These are phyloP conservation scores for Acorus gramineus DNA, from an alignment of 106 monocot species.

Conservation along the genomic window DNA sequence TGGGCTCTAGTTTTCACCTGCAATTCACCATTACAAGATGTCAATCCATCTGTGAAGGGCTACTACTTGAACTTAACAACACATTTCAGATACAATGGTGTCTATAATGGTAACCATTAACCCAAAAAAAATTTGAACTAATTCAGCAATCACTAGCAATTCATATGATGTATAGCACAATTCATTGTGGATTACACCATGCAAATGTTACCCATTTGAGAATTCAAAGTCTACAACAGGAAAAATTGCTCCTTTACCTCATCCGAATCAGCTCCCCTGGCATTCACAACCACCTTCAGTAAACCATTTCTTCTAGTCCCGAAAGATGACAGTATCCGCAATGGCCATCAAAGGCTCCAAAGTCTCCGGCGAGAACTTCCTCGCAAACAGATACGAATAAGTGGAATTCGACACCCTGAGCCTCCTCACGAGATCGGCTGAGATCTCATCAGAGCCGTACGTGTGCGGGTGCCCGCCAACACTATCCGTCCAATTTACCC, in stretches of 20 bases:
- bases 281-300: neutral
- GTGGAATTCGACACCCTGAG: slow-evolving; percentile 57
- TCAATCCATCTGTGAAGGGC: too few species aligned
- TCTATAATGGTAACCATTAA: too few species aligned
- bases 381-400: slow-evolving; percentile 58
- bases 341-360: slow-evolving; percentile 49
- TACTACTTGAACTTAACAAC: too few species aligned
- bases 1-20: too few species aligned
- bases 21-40: too few species aligned
- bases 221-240: too few species aligned
- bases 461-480: slow-evolving; percentile 75
- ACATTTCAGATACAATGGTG: too few species aligned
- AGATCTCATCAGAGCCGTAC: slow-evolving; percentile 44
- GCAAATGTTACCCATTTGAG: too few species aligned
- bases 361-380: slow-evolving; percentile 64
- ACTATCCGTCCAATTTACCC: slow-evolving; percentile 85
- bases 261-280: neutral
- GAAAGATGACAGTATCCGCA: slow-evolving; percentile 51
- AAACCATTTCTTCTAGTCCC: slow-evolving; percentile 24
- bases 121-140: too few species aligned
- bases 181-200: too few species aligned
- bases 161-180: too few species aligned
- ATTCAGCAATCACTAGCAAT: too few species aligned
- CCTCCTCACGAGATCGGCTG: slow-evolving; percentile 31
- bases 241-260: neutral